phyloP scores from a whole-genome alignment of 1,139 yeast genomes.

The Kluyveromyces sp. region DNA sequence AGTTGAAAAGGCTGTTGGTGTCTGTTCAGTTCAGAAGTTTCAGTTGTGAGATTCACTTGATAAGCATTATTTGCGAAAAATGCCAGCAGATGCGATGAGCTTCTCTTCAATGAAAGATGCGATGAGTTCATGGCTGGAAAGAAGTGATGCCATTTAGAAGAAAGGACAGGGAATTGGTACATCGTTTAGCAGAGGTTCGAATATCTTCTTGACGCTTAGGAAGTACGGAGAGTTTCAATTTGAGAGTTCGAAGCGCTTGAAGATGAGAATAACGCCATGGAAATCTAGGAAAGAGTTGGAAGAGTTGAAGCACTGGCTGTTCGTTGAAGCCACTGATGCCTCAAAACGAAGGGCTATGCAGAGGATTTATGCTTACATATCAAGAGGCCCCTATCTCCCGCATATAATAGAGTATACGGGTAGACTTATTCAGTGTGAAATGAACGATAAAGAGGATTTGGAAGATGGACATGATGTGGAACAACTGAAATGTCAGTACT shows the following conservation, averaged over 20 bases:
- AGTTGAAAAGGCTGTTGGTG: too few species aligned
- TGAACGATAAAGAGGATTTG: conserved; percentile 36
- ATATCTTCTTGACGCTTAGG: too few species aligned
- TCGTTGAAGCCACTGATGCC: conserved; percentile 24
- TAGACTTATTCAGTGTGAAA: conserved; percentile 45
- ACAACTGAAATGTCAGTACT: conserved; percentile 17
- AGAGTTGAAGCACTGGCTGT: conserved; percentile 51
- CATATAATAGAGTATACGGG: conserved; percentile 74
- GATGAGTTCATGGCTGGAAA: background rate
- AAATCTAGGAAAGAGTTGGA: conserved; percentile 43
- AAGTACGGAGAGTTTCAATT: too few species aligned
- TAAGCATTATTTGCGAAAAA: background rate
- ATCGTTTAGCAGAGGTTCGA: too few species aligned
- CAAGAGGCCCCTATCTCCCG: conserved; percentile 63
- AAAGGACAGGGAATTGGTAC: too few species aligned
- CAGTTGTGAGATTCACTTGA: too few species aligned
- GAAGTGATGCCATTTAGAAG: too few species aligned
- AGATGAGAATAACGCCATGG: conserved; percentile 47
- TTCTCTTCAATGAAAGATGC: background rate
- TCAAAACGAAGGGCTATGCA: conserved; percentile 47
- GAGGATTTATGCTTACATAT: conserved; percentile 52
- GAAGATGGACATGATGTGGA: conserved; percentile 14
- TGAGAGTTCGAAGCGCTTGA: background rate
- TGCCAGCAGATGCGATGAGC: background rate
- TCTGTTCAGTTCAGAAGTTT: too few species aligned